Percentiles rank a stretch among this genome's conserved stretches.
These are phyloP conservation scores for Vicia villosa DNA, from an alignment of 306 rosid species.

Conservation along the genomic window DNA sequence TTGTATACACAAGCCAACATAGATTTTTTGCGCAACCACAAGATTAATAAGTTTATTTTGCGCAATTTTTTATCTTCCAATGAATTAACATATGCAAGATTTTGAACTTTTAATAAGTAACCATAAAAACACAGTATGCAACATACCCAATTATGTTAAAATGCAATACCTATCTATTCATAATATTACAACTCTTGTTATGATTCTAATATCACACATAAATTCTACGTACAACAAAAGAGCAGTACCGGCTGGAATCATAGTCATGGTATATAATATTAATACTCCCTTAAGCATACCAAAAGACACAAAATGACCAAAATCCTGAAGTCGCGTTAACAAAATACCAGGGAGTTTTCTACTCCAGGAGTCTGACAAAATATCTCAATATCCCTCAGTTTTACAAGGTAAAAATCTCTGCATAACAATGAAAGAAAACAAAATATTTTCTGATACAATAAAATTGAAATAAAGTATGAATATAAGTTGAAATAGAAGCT, in stretches of 20 bases:
- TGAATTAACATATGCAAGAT: constrained; percentile 7
- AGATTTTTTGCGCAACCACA: too few species aligned
- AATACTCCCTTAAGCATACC: too few species aligned
- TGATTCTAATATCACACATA: too few species aligned
- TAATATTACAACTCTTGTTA: background rate
- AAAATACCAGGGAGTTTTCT: constrained; percentile 63
- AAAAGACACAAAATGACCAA: too few species aligned
- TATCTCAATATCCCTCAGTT: constrained; percentile 88
- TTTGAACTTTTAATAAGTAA: background rate
- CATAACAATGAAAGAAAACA: too few species aligned
- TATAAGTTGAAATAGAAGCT: too few species aligned
- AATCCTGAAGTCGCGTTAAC: too few species aligned
- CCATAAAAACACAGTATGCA: constrained; percentile 8
- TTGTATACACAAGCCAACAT: too few species aligned
- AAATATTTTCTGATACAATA: too few species aligned
- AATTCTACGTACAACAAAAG: too few species aligned
- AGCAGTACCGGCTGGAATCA: constrained; percentile 18
- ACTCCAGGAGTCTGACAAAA: constrained; percentile 85
- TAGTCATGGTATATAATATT: background rate
- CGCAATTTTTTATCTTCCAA: background rate
- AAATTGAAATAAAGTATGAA: too few species aligned
- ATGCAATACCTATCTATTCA: background rate
- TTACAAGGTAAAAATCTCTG: constrained; percentile 90
- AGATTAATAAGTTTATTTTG: constrained; percentile 8
- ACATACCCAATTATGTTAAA: background rate